Evolutionary conservation across 2,329 filamentous ascomycete genomes (phyloP).

Genomic region (Cryphonectria parasitica): DNA sequence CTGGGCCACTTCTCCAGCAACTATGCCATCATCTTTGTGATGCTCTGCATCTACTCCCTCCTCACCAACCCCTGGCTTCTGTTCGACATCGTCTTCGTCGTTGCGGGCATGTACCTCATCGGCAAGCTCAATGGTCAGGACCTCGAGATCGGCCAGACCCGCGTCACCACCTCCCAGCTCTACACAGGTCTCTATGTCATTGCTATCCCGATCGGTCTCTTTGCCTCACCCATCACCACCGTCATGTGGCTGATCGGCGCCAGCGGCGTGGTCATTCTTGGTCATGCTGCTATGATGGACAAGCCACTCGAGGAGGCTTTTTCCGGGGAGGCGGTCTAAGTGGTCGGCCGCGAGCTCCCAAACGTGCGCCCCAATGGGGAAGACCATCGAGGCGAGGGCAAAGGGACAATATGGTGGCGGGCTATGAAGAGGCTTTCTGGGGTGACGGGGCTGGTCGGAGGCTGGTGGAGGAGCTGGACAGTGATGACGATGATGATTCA

Average conservation of each 20-base stretch:
- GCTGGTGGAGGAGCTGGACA: constrained; percentile 71
- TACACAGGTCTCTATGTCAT: constrained; percentile 87
- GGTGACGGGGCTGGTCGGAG: constrained; percentile 41
- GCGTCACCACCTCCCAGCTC: constrained; percentile 87
- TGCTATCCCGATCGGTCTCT: constrained; percentile 81
- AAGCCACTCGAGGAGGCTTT: constrained; percentile 99
- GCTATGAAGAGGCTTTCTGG: constrained; percentile 48
- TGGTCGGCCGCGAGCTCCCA: constrained; percentile 99
- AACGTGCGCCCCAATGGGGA: constrained; percentile 94
- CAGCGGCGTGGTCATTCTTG: constrained; percentile 88
- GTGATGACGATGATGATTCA: constrained; percentile 58
- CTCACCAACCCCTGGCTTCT: constrained; percentile 85
- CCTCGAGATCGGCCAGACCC: constrained; percentile 80
- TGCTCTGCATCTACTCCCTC: constrained; percentile 94
- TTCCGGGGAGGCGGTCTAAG: constrained; percentile 99
- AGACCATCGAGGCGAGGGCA: constrained; percentile 94
- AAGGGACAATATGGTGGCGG: constrained; percentile 60
- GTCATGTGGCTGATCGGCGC: constrained; percentile 96
- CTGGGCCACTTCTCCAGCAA: constrained; percentile 97
- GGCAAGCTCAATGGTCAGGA: constrained; percentile 88
- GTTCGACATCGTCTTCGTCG: constrained; percentile 89
- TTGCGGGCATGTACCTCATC: constrained; percentile 87
- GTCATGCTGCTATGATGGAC: constrained; percentile 94
- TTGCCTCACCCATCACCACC: constrained; percentile 81
- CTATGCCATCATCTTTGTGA: constrained; percentile 90